A percentile compares a stretch with the other conserved stretches of the same genome.
Conservation (phyloP, 495 filamentous ascomycete genomes). For the Neurospora cerealis region DNA sequence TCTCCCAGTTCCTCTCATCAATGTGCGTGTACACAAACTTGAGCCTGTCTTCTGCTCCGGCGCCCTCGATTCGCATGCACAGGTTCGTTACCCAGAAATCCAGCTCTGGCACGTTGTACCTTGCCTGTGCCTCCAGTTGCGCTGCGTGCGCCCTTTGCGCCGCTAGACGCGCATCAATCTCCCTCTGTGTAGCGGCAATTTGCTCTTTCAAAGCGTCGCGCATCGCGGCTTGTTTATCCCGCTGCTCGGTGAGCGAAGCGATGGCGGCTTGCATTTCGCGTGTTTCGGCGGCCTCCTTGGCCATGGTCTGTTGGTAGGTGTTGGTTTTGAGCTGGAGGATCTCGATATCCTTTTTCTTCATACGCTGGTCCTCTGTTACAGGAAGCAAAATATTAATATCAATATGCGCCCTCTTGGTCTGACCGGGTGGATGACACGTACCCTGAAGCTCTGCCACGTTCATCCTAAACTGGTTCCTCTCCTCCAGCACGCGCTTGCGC, state of each 20-base stretch:
- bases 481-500: constrained; percentile 78
- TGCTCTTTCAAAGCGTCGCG: constrained; percentile 67
- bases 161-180: constrained; percentile 45
- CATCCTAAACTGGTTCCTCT: constrained; percentile 87
- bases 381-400: neutral
- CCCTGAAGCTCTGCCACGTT: constrained; percentile 85
- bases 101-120: constrained; percentile 82
- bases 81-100: constrained; percentile 92
- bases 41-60: constrained; percentile 70
- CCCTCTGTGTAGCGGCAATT: constrained; percentile 66
- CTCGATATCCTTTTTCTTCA: constrained; percentile 80
- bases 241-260: constrained; percentile 58
- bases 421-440: constrained; percentile 22
- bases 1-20: constrained; percentile 77
- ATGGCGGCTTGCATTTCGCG: constrained; percentile 81
- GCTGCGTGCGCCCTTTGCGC: constrained; percentile 43
- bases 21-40: constrained; percentile 90
- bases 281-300: constrained; percentile 80
- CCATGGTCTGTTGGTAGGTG: constrained; percentile 67
- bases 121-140: constrained; percentile 65
- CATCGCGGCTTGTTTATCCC: constrained; percentile 61
- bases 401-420: neutral
- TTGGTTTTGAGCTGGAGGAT: constrained; percentile 67
- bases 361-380: constrained; percentile 70
- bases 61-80: constrained; percentile 81